Conservation (phyloP, 2,329 filamentous ascomycete species). For the Tolypocladium tropicale region DNA sequence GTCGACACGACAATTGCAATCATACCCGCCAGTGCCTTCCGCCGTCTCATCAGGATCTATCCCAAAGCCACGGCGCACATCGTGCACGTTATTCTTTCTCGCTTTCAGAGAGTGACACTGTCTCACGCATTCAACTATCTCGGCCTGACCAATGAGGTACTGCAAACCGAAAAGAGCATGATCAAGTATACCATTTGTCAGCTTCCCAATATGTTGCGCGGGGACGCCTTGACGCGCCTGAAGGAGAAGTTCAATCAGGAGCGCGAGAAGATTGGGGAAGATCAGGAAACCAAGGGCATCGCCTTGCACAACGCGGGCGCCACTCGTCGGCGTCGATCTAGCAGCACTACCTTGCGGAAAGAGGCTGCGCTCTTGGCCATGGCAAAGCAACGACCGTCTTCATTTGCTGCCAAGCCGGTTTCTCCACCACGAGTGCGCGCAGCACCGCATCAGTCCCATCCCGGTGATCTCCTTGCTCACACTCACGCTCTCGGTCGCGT, state of each 20-base stretch:
- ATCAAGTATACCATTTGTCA: slow-evolving; percentile 86
- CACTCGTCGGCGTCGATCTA: slow-evolving; percentile 59
- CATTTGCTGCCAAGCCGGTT: slow-evolving; percentile 30
- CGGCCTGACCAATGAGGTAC: slow-evolving; percentile 80
- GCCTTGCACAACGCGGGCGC: slow-evolving; percentile 75
- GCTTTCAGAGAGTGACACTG: slow-evolving; percentile 88
- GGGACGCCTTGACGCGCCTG: slow-evolving; percentile 68
- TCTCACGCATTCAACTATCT: slow-evolving; percentile 92
- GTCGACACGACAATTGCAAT: slow-evolving; percentile 97
- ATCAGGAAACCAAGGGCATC: slow-evolving; percentile 80
- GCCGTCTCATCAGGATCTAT: slow-evolving; percentile 83
- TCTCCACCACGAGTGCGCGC: slow-evolving; percentile 29
- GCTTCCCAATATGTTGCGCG: slow-evolving; percentile 80
- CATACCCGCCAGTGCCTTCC: slow-evolving; percentile 92
- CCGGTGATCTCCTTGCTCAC: slow-evolving; percentile 73
- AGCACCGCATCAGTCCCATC: slow-evolving; percentile 43
- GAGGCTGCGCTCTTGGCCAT: slow-evolving; percentile 67
- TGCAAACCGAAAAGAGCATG: slow-evolving; percentile 90
- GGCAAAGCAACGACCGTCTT: slow-evolving; percentile 34
- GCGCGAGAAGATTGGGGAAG: slow-evolving; percentile 67
- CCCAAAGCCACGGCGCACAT: slow-evolving; percentile 96
- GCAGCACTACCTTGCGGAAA: slow-evolving; percentile 64
- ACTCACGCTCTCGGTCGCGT: slow-evolving; percentile 43
- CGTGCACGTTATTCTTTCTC: slow-evolving; percentile 90
- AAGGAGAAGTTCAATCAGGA: slow-evolving; percentile 91